A percentile compares a stretch with the other conserved stretches of the same genome.
These are phyloP conservation scores for Aspergillus conjunctus DNA, from an alignment of 495 filamentous ascomycete genomes.

Conservation along the genomic window DNA sequence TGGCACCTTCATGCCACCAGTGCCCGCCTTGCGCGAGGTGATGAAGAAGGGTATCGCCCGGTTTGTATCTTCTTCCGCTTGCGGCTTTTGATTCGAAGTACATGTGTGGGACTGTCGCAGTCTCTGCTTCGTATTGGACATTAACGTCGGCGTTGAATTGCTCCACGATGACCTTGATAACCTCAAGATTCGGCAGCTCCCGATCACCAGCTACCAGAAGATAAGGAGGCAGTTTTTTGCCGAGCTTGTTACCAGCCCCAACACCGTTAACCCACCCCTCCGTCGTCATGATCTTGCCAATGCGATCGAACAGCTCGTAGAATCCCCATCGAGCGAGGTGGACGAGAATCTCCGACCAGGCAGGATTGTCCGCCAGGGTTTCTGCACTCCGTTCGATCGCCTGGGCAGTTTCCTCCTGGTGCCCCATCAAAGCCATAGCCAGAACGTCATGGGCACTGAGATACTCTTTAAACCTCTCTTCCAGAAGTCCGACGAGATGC, in stretches of 20 bases:
- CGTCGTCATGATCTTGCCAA: constrained; percentile 16
- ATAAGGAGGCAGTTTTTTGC: constrained; percentile 22
- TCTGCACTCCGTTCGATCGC: constrained; percentile 16
- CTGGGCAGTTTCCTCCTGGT: constrained; percentile 15
- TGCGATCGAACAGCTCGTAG: constrained; percentile 22
- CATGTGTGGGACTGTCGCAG: constrained; percentile 15
- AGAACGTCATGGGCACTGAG: constrained; percentile 6
- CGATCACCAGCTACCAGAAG: constrained; percentile 35
- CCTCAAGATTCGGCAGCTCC: constrained; percentile 43
- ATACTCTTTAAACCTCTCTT: constrained; percentile 5
- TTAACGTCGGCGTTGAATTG: constrained; percentile 40
- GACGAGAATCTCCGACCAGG: constrained; percentile 16
- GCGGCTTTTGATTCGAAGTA: constrained; percentile 19
- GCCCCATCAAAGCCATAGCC: constrained; percentile 13
- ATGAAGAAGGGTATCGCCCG: constrained; percentile 39
- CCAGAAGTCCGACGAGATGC: constrained; percentile 16
- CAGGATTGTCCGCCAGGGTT: not conserved
- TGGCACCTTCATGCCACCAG: constrained; percentile 50
- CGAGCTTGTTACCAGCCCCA: not conserved
- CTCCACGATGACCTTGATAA: constrained; percentile 46
- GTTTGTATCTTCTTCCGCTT: constrained; percentile 11
- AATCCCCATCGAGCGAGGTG: constrained; percentile 27
- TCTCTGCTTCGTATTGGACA: constrained; percentile 17
- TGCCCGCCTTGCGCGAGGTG: constrained; percentile 35
- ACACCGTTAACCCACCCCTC: constrained; percentile 25